Evolutionary conservation across 495 filamentous ascomycete species (phyloP).

Genomic region (Astrothelium subdiscretum): DNA sequence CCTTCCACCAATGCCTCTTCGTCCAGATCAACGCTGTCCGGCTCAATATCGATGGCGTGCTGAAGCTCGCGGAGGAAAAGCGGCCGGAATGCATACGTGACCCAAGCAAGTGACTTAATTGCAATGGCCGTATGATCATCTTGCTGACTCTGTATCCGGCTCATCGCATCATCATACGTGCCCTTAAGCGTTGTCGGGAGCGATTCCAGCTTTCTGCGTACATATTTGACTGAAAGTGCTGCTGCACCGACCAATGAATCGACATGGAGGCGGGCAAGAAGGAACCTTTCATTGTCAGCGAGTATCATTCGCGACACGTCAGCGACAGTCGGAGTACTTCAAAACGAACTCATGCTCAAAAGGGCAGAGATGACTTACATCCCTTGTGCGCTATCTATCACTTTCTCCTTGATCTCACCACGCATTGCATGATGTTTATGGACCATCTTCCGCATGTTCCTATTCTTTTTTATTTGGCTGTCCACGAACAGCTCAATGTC

Average conservation of each 20-base stretch:
- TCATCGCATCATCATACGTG: conserved; percentile 6
- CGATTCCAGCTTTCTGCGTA: not conserved
- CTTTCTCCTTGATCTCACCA: conserved; percentile 6
- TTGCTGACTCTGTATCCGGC: conserved; percentile 3
- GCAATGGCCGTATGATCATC: not conserved
- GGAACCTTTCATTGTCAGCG: conserved; percentile 4
- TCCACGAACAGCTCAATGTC: conserved; percentile 10
- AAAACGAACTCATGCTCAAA: too few relatives aligned
- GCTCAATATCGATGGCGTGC: conserved; percentile 18
- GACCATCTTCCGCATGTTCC: conserved; percentile 5
- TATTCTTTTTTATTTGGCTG: not conserved
- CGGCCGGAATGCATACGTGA: conserved; percentile 12
- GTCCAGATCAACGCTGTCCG: conserved; percentile 11
- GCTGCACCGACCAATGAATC: conserved; percentile 5
- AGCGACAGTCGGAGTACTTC: too few relatives aligned
- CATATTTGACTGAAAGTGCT: conserved; percentile 2
- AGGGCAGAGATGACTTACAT: conserved; percentile 7
- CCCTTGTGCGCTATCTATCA: conserved; percentile 1
- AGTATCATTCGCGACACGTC: too few relatives aligned
- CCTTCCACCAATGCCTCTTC: conserved; percentile 11
- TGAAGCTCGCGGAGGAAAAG: conserved; percentile 12
- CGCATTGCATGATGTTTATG: not conserved
- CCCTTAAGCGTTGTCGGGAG: conserved; percentile 2
- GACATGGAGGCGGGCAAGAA: conserved; percentile 6
- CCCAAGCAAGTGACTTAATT: conserved; percentile 13